phyloP scores from a whole-genome alignment of 495 filamentous ascomycete species.

The Alectoria sarmentosa region DNA sequence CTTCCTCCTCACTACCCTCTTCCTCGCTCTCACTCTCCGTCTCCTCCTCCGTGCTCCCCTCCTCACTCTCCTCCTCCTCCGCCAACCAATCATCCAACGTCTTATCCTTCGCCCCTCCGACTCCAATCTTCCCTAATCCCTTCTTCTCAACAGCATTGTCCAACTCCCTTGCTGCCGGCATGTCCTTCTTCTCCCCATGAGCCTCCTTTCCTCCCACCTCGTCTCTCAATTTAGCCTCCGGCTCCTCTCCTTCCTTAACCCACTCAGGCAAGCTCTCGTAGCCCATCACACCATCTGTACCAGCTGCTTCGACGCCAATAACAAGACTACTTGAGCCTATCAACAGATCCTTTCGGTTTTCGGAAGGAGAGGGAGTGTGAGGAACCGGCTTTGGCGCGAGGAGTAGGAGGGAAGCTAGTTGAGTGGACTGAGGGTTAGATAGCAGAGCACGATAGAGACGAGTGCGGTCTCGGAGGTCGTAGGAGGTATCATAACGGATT shows the following conservation, averaged over 20 bases:
- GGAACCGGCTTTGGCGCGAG: conserved; percentile 92
- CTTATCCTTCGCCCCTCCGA: conserved; percentile 41
- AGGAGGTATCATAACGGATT: conserved; percentile 86
- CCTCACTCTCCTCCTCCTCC: conserved; percentile 49
- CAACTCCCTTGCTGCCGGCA: conserved; percentile 59
- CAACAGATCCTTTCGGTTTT: conserved; percentile 63
- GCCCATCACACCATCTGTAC: conserved; percentile 60
- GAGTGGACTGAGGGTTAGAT: conserved; percentile 60
- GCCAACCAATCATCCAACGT: conserved; percentile 85
- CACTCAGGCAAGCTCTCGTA: conserved; percentile 76
- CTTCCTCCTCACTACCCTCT: conserved; percentile 31
- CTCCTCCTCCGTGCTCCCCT: conserved; percentile 38
- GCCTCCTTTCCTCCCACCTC: conserved; percentile 31
- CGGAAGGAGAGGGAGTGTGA: conserved; percentile 75
- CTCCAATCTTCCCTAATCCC: conserved; percentile 31
- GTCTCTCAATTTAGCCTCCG: conserved; percentile 64
- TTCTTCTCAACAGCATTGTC: conserved; percentile 48
- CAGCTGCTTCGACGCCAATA: conserved; percentile 60
- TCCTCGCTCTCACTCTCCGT: conserved; percentile 42
- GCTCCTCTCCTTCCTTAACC: conserved; percentile 75
- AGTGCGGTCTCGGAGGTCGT: conserved; percentile 86
- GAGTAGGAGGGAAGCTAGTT: conserved; percentile 83
- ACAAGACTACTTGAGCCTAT: conserved; percentile 82
- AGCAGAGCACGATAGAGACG: conserved; percentile 82
- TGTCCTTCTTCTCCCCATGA: conserved; percentile 22